These are phyloP conservation scores for Monosporascus sp. DNA, from an alignment of 2,329 filamentous ascomycete species.

Conservation along the genomic window DNA sequence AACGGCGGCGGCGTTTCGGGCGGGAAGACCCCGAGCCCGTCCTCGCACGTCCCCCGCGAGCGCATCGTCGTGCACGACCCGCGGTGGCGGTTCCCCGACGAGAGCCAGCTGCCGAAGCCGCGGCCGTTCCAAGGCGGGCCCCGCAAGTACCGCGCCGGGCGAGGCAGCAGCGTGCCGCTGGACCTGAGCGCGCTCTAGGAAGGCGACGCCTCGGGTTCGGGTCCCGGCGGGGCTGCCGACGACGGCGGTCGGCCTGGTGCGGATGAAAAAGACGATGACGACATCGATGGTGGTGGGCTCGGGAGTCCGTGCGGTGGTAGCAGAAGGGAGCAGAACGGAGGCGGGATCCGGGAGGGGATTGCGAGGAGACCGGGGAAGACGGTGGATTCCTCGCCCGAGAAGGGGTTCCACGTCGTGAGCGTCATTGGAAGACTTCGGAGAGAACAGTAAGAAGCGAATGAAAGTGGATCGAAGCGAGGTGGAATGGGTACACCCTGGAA, in stretches of 20 bases:
- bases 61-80: conserved; percentile 65
- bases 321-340: background rate
- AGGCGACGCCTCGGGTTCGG: background rate
- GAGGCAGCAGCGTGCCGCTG: conserved; percentile 89
- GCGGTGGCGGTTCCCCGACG: conserved; percentile 83
- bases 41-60: conserved; percentile 24
- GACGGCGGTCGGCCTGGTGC: background rate
- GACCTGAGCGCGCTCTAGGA: conserved; percentile 60
- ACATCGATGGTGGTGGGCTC: background rate
- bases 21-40: conserved; percentile 42
- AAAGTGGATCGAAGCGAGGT: too few relatives aligned
- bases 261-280: background rate
- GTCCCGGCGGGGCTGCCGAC: background rate
- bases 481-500: too few relatives aligned
- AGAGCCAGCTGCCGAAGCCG: conserved; percentile 77
- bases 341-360: background rate
- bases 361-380: background rate
- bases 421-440: too few relatives aligned
- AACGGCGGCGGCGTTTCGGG: conserved; percentile 12
- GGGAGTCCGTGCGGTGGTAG: background rate
- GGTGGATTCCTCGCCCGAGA: too few relatives aligned
- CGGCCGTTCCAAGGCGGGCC: conserved; percentile 69
- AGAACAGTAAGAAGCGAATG: too few relatives aligned
- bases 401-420: too few relatives aligned
- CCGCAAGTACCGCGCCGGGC: conserved; percentile 80